These are phyloP conservation scores for Bipolaris zeicola DNA, from an alignment of 2,329 filamentous ascomycete species.

Conservation along the genomic window DNA sequence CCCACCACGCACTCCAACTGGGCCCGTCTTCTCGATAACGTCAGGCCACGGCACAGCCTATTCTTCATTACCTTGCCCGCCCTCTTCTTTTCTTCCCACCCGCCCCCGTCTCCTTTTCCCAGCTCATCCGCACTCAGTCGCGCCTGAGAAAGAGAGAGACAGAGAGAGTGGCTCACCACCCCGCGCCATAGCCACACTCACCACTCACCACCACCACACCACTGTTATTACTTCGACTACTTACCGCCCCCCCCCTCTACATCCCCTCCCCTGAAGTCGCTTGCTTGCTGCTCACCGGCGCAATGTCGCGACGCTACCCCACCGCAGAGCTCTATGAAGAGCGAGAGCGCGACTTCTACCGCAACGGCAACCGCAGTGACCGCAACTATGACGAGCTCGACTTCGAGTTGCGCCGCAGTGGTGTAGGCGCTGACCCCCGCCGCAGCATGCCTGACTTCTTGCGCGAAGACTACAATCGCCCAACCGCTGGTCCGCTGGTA, in stretches of 20 bases:
- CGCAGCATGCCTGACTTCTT: constrained; percentile 57
- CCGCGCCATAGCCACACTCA: constrained; percentile 7
- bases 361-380: constrained; percentile 47
- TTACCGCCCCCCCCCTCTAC: not conserved
- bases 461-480: constrained; percentile 56
- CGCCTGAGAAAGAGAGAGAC: not conserved
- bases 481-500: constrained; percentile 54
- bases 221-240: not conserved
- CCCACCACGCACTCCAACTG: constrained; percentile 23
- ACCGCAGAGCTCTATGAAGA: constrained; percentile 57
- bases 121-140: constrained; percentile 10
- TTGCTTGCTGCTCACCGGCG: constrained; percentile 20
- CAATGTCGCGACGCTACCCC: constrained; percentile 50
- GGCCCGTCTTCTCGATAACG: constrained; percentile 31
- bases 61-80: constrained; percentile 14
- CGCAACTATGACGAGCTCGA: constrained; percentile 59
- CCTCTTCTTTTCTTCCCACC: not conserved
- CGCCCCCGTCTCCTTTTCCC: not conserved
- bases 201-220: not conserved
- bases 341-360: constrained; percentile 57
- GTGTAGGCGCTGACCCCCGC: constrained; percentile 45
- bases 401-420: constrained; percentile 50
- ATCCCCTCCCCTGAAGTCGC: constrained; percentile 14
- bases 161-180: constrained; percentile 17
- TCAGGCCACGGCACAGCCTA: constrained; percentile 27